Base-by-base conservation (phyloP, 202 grass and related monocot genomes). In the Schoenoplectus triqueter region DNA sequence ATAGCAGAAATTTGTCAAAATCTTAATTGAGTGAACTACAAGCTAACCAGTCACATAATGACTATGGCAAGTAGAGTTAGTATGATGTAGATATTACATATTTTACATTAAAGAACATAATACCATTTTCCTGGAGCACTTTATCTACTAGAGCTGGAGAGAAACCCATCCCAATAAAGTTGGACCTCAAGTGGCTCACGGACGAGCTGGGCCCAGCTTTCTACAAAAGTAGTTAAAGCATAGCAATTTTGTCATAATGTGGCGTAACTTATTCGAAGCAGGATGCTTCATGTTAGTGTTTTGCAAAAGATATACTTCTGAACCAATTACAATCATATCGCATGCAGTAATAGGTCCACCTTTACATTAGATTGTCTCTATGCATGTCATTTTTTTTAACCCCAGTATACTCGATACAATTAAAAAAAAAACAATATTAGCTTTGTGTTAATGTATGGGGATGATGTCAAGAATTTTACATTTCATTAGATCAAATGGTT, bases 131-230 rank as follows among this genome's bases (percentile, higher is more conserved):
- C 47, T 77, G 66, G 11, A 98, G 75, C 62, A 98, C 87, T 73
- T 92, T 92, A 76, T 98, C 91, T 48, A 98, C 92, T 77, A 93
- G 63, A 56, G 22, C 70, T 84, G 90, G 79, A 80, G 80, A 82
- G 83, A 98, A 98, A 4, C 91, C 95, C 92, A 95, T 95, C 6
- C 82, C 89, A 86, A 95, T 86, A 84, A 93, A 95, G n/a, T 95
- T 78, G 20, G 64, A 90, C 77, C 90, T 95, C 87, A 93, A 59
- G 71, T 69, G 49, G 86, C 81, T 70, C 3, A 72, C 88, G 3
- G 92, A 93, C 41, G 92, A 93, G 84, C 86, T 92, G 31, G 89
- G 85, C 48, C 88, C 73, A 51, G 78, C 84, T 84, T 88, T 85
- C 95, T 97, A 84, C 46, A 82, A 13, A 78, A 80, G 22, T 52